Evolutionary conservation across 345 rosid genomes (phyloP).

Genomic region (Limnanthes douglasii): DNA sequence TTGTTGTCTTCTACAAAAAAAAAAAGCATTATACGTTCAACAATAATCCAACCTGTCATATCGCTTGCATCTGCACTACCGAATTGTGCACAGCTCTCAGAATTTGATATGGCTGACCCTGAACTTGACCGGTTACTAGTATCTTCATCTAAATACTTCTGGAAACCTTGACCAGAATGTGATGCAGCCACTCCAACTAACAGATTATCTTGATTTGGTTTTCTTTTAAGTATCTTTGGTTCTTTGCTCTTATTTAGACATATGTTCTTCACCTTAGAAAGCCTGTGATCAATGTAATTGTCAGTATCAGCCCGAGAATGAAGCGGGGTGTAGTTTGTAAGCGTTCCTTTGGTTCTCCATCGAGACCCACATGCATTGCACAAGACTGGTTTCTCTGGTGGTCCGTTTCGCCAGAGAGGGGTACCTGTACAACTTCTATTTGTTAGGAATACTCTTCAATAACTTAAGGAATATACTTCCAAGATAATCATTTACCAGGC

Average conservation of each 20-base stretch:
- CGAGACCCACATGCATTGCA: slow-evolving; percentile 99
- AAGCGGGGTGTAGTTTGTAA: slow-evolving; percentile 74
- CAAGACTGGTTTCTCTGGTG: slow-evolving; percentile 92
- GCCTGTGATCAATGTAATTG: slow-evolving; percentile 41
- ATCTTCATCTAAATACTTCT: slow-evolving; percentile 62
- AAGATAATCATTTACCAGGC: no score
- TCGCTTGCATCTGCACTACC: slow-evolving; percentile 76
- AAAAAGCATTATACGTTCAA: no score
- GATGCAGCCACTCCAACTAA: slow-evolving; percentile 19
- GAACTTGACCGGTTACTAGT: slow-evolving; percentile 87
- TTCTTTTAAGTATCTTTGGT: slow-evolving; percentile 53
- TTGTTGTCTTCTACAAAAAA: no score
- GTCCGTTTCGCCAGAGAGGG: slow-evolving; percentile 97
- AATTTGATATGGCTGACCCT: slow-evolving; percentile 90
- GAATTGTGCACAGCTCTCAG: slow-evolving; percentile 91
- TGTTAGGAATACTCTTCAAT: no score
- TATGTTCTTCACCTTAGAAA: slow-evolving; percentile 41
- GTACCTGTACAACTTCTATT: slow-evolving; percentile 70
- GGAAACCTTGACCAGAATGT: slow-evolving; percentile 38
- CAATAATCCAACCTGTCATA: slow-evolving; percentile 76
- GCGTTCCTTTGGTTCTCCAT: slow-evolving; percentile 83
- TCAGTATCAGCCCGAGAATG: slow-evolving; percentile 56
- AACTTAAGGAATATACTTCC: no score
- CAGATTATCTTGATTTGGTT: slow-evolving; percentile 33
- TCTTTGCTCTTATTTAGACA: slow-evolving; percentile 51